Evolutionary conservation across 202 grass and related monocot genomes (phyloP).

Genomic region (Sporobolus alterniflorus): DNA sequence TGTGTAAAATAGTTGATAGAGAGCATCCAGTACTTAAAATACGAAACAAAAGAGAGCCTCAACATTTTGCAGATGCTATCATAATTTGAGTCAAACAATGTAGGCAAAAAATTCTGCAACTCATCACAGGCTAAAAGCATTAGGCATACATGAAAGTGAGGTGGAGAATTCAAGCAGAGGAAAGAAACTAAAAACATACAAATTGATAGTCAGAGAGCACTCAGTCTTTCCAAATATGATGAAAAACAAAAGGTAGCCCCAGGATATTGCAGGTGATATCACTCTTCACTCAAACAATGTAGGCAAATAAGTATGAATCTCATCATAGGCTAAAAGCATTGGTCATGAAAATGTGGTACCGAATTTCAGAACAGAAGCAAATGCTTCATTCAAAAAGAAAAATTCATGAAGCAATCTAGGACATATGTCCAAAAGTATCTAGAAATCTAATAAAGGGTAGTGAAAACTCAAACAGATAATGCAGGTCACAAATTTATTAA

Average conservation of each 20-base stretch:
- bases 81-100: conserved; percentile 30
- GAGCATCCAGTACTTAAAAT: not conserved
- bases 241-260: not conserved
- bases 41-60: not conserved
- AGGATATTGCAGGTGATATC: conserved; percentile 29
- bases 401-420: not conserved
- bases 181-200: not conserved
- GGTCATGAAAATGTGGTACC: not conserved
- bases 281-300: conserved; percentile 31
- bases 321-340: conserved; percentile 3
- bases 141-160: not conserved
- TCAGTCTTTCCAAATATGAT: not conserved
- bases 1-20: not conserved
- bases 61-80: conserved; percentile 1
- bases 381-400: not conserved
- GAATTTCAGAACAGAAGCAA: not conserved
- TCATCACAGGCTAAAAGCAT: conserved; percentile 14
- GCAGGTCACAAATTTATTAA: not conserved
- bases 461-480: not conserved
- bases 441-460: not conserved
- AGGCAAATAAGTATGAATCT: conserved; percentile 30
- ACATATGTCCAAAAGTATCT: not conserved
- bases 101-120: conserved; percentile 32
- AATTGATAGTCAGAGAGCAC: not conserved
- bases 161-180: not conserved